Conservation (phyloP, 805 yeast species). For the Candida quercuum region DNA sequence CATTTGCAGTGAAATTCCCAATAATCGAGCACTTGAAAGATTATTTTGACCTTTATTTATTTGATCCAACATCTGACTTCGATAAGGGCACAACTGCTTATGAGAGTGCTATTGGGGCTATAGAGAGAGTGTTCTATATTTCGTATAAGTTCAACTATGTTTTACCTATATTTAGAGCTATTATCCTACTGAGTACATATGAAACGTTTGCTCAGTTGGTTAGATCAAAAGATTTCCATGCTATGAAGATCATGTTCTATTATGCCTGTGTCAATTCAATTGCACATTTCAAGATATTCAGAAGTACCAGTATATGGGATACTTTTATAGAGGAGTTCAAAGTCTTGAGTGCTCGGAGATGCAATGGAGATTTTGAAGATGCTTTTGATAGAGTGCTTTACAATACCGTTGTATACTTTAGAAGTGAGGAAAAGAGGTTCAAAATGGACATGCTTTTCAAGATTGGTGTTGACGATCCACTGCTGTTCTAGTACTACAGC, state of each 20-base stretch:
- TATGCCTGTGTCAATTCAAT: conserved; percentile 16
- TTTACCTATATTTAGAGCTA: conserved; percentile 15
- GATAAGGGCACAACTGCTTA: conserved; percentile 3
- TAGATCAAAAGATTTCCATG: conserved; percentile 12
- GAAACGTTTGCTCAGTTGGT: conserved; percentile 7
- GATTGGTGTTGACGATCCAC: background rate
- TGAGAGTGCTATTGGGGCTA: conserved; percentile 5
- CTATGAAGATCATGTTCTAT: conserved; percentile 18
- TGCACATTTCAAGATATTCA: conserved; percentile 16
- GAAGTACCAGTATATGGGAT: conserved; percentile 16
- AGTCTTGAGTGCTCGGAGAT: background rate
- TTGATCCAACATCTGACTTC: background rate
- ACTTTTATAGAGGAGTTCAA: conserved; percentile 14
- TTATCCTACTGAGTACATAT: conserved; percentile 6
- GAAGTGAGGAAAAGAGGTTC: background rate
- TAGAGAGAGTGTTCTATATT: conserved; percentile 14
- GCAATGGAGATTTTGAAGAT: conserved; percentile 14
- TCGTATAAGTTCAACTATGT: conserved; percentile 15
- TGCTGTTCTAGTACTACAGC: too few species aligned
- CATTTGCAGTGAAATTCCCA: conserved; percentile 7
- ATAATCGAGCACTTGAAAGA: conserved; percentile 11
- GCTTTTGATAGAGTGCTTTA: conserved; percentile 12
- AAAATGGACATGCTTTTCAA: background rate
- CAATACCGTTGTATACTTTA: conserved; percentile 6
- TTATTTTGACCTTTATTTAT: conserved; percentile 3